Percentiles rank a stretch among this genome's conserved stretches.
These are phyloP conservation scores for Fusarium sambucinum DNA, from an alignment of 2,329 filamentous ascomycete genomes.

Conservation along the genomic window DNA sequence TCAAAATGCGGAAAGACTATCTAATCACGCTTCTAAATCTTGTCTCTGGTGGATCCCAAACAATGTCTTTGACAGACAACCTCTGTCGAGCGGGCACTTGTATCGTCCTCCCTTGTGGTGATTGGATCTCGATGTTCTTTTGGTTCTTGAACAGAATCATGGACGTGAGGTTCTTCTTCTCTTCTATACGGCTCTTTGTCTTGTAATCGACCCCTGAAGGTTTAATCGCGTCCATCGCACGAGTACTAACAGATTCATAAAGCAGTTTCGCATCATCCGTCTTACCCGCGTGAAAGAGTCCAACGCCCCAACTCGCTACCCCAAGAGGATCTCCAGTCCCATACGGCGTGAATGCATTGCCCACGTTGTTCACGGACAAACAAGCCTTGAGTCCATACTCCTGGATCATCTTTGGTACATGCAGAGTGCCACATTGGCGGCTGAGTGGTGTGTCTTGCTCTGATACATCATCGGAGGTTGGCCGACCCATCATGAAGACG, in stretches of 20 bases:
- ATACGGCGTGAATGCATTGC: slow-evolving; percentile 9
- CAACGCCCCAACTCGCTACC: slow-evolving; percentile 12
- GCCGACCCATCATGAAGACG: slow-evolving; percentile 22
- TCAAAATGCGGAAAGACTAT: neutral
- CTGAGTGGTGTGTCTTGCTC: neutral
- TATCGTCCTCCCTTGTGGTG: neutral
- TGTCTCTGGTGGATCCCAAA: slow-evolving; percentile 21
- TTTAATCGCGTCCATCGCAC: neutral
- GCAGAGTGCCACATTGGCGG: slow-evolving; percentile 14
- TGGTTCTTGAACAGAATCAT: slow-evolving; percentile 21
- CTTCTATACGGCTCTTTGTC: rapidly evolving
- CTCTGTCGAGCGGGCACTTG: slow-evolving; percentile 1
- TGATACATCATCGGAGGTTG: rapidly evolving
- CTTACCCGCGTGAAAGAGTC: slow-evolving; percentile 12
- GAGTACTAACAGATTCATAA: slow-evolving; percentile 14
- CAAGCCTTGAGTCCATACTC: slow-evolving; percentile 11
- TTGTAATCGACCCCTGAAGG: rapidly evolving
- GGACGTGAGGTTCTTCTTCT: neutral
- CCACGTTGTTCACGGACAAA: slow-evolving; percentile 8
- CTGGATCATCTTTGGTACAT: slow-evolving; percentile 12
- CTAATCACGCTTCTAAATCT: neutral
- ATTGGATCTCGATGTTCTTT: neutral
- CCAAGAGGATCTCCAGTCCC: slow-evolving; percentile 7
- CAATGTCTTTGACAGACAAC: slow-evolving; percentile 2
- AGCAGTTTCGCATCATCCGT: neutral